Conservation (phyloP, 345 rosid species). For the Kandelia obovata region DNA sequence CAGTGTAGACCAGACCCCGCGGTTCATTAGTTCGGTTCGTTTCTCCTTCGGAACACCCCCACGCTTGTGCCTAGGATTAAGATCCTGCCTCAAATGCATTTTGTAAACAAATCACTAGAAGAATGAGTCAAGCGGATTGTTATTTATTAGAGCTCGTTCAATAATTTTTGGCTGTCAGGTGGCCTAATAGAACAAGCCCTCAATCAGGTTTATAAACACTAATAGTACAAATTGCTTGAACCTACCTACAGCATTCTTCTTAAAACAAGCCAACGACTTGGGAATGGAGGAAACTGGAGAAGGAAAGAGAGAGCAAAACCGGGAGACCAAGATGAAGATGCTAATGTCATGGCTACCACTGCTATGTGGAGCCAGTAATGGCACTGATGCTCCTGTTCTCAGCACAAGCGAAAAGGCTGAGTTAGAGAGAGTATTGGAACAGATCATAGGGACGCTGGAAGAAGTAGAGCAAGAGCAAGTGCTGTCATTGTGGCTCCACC, state of each 20-base stretch:
- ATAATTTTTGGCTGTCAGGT: too few species aligned
- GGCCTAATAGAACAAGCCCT: too few species aligned
- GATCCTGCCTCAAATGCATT: too few species aligned
- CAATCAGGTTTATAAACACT: too few species aligned
- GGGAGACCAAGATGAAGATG: conserved; percentile 54
- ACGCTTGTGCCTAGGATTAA: too few species aligned
- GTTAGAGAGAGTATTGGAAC: conserved; percentile 59
- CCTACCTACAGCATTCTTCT: conserved; percentile 51
- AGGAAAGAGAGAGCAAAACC: conserved; percentile 33
- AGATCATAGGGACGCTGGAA: conserved; percentile 48
- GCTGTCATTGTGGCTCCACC: conserved; percentile 79
- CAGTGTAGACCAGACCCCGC: too few species aligned
- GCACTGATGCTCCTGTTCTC: conserved; percentile 62
- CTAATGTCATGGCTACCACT: conserved; percentile 71
- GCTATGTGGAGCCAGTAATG: conserved; percentile 68
- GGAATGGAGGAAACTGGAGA: conserved; percentile 34
- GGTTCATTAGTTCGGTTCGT: too few species aligned
- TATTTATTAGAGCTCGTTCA: too few species aligned
- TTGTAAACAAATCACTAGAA: too few species aligned
- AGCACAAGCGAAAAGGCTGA: conserved; percentile 44
- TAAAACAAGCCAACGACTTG: conserved; percentile 61
- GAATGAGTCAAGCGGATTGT: too few species aligned
- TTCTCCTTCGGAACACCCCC: too few species aligned
- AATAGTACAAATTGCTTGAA: neutral
- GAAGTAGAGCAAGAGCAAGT: conserved; percentile 69